Base-by-base conservation (phyloP, 331 rosid genomes). In the Rhamnella rubrinervis region DNA sequence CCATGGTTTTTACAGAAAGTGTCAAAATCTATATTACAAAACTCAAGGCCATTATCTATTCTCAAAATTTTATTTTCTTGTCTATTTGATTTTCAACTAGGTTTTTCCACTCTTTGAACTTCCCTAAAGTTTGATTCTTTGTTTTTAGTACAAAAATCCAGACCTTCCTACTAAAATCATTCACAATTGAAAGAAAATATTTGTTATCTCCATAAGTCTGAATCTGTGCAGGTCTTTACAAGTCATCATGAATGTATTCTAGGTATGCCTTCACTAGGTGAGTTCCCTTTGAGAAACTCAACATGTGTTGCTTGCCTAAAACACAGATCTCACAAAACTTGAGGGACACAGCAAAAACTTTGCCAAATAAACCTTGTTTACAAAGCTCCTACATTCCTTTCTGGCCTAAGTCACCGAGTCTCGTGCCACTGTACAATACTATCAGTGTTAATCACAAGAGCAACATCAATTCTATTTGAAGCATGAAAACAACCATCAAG, bases 401-500 rank as follows among this genome's bases (percentile, higher is more conserved):
- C 1, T 49, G 18, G 18, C 55, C 14, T 6, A 49, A 13, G 2
- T 49, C n/a, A 4, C 3, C 55, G 6, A 49, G 2, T 4, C 55
- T 4, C n/a, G 15, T 49, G n/a, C 8, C n/a, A 49, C 6, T 14
- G 8, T 8, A 0, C 15, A 0, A 1, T 49, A 4, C 1, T 49
- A 8, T 49, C 55, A 8, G 19, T 13, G 1, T 49, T 15, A 14
- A 6, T 4, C 3, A 11, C n/a, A 49, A 11, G 4, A 12, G 1
- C 4, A 49, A 0, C 2, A 4, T 11, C 0, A 1, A 6, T 18
- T 11, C 6, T 11, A 49, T 2, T 6, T 4, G 0, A 1, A 11
- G 35, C 5, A 31, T 4, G 4, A 31, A 2, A 31, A 31, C 4
- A 31, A 3, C 8, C 55, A 1, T 49, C 6, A 0, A 11, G n/a